phyloP scores from a whole-genome alignment of 768 basidiomycete species.

The Boletus edulis region DNA sequence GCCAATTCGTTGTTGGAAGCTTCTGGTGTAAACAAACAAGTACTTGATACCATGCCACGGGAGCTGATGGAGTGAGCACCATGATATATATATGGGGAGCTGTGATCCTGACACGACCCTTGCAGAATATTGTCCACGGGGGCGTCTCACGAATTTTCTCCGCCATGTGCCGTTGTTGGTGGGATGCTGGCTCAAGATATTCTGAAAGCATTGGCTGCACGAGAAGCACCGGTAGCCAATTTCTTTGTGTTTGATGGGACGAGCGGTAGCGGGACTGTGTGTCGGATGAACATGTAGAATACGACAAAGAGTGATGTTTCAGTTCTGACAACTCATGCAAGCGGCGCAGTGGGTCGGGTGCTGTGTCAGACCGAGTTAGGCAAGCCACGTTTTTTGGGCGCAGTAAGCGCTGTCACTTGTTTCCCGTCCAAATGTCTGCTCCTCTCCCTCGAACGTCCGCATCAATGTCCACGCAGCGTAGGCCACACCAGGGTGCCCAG shows the following conservation, averaged over 20 bases:
- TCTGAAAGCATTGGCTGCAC: slow-evolving; percentile 83
- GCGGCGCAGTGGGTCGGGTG: slow-evolving; percentile 15
- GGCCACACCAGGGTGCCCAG: slow-evolving; percentile 44
- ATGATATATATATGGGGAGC: neutral
- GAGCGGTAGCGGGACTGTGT: slow-evolving; percentile 73
- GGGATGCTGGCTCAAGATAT: slow-evolving; percentile 95
- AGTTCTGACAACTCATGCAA: neutral
- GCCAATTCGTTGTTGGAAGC: slow-evolving; percentile 57
- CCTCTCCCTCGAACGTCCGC: slow-evolving; percentile 8
- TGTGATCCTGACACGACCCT: slow-evolving; percentile 10
- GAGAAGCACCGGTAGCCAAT: slow-evolving; percentile 92
- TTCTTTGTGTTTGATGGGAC: slow-evolving; percentile 87
- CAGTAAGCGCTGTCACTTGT: neutral
- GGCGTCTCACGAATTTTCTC: slow-evolving; percentile 85
- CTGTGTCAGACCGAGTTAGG: slow-evolving; percentile 20
- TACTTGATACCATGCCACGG: slow-evolving; percentile 53
- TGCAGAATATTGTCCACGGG: slow-evolving; percentile 66
- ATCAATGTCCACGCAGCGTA: slow-evolving; percentile 35
- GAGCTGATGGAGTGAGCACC: slow-evolving; percentile 57
- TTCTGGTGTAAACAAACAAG: slow-evolving; percentile 71
- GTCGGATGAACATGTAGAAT: slow-evolving; percentile 44
- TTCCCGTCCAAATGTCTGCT: neutral
- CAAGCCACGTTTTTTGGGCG: slow-evolving; percentile 21
- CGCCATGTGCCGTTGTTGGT: slow-evolving; percentile 92
- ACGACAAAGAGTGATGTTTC: neutral